Conservation (phyloP, 2,329 filamentous ascomycete genomes). For the Thyridium curvatum region DNA sequence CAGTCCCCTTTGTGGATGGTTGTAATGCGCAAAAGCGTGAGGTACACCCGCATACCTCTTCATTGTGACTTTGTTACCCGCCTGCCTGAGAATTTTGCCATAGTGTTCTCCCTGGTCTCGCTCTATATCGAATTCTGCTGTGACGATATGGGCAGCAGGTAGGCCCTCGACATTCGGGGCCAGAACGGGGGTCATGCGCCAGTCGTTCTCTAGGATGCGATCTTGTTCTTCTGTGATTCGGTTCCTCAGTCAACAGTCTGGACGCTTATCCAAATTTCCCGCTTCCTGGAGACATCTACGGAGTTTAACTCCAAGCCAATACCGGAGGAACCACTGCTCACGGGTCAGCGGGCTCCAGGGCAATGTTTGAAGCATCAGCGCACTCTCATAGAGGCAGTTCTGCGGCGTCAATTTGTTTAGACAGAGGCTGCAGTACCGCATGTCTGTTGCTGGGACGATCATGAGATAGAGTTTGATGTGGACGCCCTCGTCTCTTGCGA, state of each 20-base stretch:
- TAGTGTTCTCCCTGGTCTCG: conserved; percentile 25
- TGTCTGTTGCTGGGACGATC: conserved; percentile 23
- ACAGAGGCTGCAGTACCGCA: conserved; percentile 19
- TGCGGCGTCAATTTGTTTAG: conserved; percentile 6
- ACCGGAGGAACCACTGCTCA: no score
- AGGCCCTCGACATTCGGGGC: conserved; percentile 6
- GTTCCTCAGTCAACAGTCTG: no score
- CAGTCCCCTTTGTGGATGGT: conserved; percentile 17
- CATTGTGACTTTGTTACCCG: conserved; percentile 4
- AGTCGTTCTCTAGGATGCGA: no score
- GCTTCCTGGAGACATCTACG: no score
- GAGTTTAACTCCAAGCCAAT: no score
- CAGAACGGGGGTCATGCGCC: no score
- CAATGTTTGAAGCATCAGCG: no score
- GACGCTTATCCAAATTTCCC: no score
- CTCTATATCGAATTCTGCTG: conserved; percentile 25
- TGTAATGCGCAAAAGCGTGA: conserved; percentile 21
- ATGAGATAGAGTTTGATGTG: conserved; percentile 21
- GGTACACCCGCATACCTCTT: conserved; percentile 20
- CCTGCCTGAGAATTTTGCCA: conserved; percentile 11
- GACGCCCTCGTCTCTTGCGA: conserved; percentile 21
- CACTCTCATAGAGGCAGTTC: no score
- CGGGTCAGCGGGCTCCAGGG: no score
- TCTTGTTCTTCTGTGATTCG: no score
- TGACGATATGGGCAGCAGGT: conserved; percentile 22